Base-by-base conservation (phyloP, 345 rosid genomes). In the Mallotus nudiflorus region DNA sequence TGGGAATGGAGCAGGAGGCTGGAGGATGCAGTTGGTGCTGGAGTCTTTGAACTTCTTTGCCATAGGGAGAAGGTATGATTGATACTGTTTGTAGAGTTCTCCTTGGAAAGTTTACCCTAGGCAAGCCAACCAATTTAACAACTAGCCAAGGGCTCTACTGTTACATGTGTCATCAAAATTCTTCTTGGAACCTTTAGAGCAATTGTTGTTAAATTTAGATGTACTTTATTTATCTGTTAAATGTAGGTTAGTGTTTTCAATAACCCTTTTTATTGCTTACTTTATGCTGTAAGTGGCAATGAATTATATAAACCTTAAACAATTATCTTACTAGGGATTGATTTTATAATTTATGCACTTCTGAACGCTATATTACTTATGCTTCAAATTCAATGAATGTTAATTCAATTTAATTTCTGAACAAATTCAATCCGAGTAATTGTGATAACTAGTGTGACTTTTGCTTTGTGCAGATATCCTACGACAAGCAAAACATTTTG, bases 21-120 rank as follows among this genome's bases (percentile, higher is more conserved):
- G 72, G 99, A 95, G 85, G 97, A 92, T 82, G 99, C 97, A 22
- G 92, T 92, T 27, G 97, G 99, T 42, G 89, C 91, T 79, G 87
- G 97, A 61, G 89, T 89, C 81, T 79, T 92, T 29, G 97, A 92
- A 75, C 97, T 92, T 75, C 91, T 95, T 70, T 95, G 97, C 79
- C 88, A 91, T 49, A 78, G 97, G 50, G 97, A 90, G 22, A 95
- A 89, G 89, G 99, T 92, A 72, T 13, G 44, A 50, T 18, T n/a
- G n/a, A n/a, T n/a, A n/a, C n/a, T 57, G 50, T 46, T 22, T 33
- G 35, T 33, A 33, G 58, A 59, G 19, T 37, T 56, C 57, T 65
- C 5, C 22, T n/a, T n/a, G n/a, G n/a, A n/a, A n/a, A n/a, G n/a
- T n/a, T n/a, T n/a, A n/a, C n/a, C n/a, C n/a, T 57, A 19, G 19